Evolutionary conservation across 2,329 filamentous ascomycete genomes (phyloP).

Genomic region (Elsinoe perseae): DNA sequence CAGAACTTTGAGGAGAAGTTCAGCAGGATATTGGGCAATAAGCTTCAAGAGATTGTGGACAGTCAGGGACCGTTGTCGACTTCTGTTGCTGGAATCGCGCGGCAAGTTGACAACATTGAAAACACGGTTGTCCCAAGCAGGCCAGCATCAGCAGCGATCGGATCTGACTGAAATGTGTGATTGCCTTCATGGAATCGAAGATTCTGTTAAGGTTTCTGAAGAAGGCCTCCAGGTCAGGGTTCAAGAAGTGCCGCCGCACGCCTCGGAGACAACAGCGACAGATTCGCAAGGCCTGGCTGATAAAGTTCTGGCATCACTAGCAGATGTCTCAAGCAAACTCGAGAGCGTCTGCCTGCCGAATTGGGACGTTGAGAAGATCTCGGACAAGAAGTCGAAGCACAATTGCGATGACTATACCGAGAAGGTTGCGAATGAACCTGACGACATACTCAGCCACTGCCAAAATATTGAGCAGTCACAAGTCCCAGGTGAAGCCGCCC

Average conservation of each 20-base stretch:
- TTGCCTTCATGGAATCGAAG: not conserved
- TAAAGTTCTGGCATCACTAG: not conserved
- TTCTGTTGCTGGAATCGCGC: too few species aligned
- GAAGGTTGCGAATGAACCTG: not conserved
- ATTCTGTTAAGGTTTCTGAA: not conserved
- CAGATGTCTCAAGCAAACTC: not conserved
- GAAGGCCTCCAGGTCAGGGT: not conserved
- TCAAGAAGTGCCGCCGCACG: not conserved
- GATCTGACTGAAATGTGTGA: not conserved
- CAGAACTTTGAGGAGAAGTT: too few species aligned
- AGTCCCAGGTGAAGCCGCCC: not conserved
- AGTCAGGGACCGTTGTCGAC: too few species aligned
- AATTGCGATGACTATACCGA: not conserved
- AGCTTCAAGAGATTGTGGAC: too few species aligned
- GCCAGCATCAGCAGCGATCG: not conserved
- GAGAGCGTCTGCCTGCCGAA: not conserved
- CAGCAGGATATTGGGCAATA: too few species aligned
- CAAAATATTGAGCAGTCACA: not conserved
- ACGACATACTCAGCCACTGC: not conserved
- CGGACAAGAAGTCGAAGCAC: too few species aligned
- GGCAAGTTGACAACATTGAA: constrained; percentile 1
- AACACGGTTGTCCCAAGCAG: too few species aligned
- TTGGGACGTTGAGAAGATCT: too few species aligned
- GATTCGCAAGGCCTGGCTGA: not conserved
- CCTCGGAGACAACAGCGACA: not conserved